Percentiles rank a stretch among this genome's conserved stretches.
Conservation (phyloP, 1,284 basidiomycete species). For the Flammula alnicola region DNA sequence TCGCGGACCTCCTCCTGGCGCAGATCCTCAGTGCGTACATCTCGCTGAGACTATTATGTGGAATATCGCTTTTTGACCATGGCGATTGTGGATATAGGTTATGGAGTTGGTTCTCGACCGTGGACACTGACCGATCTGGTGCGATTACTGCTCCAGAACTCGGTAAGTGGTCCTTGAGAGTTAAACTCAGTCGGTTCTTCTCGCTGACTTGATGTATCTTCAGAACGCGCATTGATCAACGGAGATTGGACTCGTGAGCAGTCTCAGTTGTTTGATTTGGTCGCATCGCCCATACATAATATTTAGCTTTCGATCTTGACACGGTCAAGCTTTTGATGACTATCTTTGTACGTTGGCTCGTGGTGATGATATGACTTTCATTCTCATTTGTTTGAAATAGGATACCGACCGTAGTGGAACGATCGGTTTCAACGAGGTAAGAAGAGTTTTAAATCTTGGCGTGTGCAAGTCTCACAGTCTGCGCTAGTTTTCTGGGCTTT, state of each 20-base stretch:
- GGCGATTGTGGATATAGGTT: slow-evolving; percentile 44
- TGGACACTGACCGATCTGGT: slow-evolving; percentile 73
- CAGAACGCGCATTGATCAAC: slow-evolving; percentile 75
- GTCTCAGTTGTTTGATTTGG: background rate
- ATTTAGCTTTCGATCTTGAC: slow-evolving; percentile 76
- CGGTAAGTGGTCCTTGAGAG: slow-evolving; percentile 46
- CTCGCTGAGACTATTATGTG: background rate
- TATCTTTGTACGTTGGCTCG: no score
- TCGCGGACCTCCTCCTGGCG: slow-evolving; percentile 60
- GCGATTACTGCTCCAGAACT: slow-evolving; percentile 69
- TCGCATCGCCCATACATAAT: slow-evolving; percentile 3
- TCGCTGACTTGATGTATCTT: slow-evolving; percentile 30
- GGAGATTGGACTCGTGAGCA: slow-evolving; percentile 79
- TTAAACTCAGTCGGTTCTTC: slow-evolving; percentile 2
- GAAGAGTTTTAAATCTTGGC: slow-evolving; percentile 12
- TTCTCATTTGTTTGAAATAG: no score
- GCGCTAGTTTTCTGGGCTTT: slow-evolving; percentile 71
- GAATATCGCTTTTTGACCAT: background rate
- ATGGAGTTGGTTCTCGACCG: slow-evolving; percentile 74
- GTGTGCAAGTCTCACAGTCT: background rate
- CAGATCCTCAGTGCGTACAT: slow-evolving; percentile 68
- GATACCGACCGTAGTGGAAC: slow-evolving; percentile 76
- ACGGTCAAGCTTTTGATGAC: slow-evolving; percentile 84
- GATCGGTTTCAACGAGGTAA: slow-evolving; percentile 76
- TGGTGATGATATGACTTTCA: no score